Base-by-base conservation (phyloP, 2,329 filamentous ascomycete genomes). In the Trichoderma harzianum region DNA sequence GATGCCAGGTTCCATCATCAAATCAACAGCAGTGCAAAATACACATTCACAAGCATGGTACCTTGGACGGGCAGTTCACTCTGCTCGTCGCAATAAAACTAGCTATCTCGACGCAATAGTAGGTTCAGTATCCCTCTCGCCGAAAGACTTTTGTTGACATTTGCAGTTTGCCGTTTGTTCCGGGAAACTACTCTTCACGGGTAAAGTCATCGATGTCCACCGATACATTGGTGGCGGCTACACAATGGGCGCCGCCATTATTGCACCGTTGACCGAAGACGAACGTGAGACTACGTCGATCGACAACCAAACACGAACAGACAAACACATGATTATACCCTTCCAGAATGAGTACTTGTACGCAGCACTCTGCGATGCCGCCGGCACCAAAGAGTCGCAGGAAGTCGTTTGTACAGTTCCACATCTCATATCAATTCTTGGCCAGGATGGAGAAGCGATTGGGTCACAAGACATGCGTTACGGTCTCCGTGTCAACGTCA, bases 401-500 rank as follows among this genome's bases (percentile, higher is more conserved):
- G 71, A 80, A 28, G 75, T 82, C 1, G 75, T 82, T 0, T 81
- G 80, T 69, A 82, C 80, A 0, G 80, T 82, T 0, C 81, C 80
- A 0, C 78, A 82, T 14, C 75, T 82, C 0, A 82, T 82, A 1
- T 82, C 81, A 0, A 78, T 82, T 3, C 75, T 82, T 0, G 81
- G 80, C 1, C 79, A 81, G 34, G 84, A 86, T 66, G 85, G 86
- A 0, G 84, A 85, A 63, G 85, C 85, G 0, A 80, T 87, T 5
- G 85, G 85, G 0, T 84, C 85, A 1, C 83, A 84, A 14, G 85
- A 87, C 26, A 77, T 86, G 34, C 80, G 86, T 12, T 88, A 87
- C 68, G 86, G 86, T 0, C 74, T 88, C 3, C 79, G 82, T 3
- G 86, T 88, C 0, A 84, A 78, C 30, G 85, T 88, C 1, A 84